Evolutionary conservation across 139 green algal species (phyloP).

Genomic region (Auxenochlorella protothecoides): DNA sequence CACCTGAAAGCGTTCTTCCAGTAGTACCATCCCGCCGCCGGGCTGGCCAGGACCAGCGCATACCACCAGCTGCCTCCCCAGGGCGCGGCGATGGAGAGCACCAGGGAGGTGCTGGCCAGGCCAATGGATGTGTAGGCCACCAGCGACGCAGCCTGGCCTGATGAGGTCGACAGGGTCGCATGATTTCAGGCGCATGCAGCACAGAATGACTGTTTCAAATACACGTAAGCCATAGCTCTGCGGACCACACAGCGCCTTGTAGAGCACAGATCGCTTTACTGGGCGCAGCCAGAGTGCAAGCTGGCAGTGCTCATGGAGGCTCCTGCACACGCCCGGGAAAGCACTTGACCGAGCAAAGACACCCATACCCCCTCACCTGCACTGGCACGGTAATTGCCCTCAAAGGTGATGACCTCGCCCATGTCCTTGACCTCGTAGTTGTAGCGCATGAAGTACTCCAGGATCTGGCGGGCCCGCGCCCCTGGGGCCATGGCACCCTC

Average conservation of each 20-base stretch:
- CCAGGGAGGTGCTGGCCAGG: slow-evolving; percentile 63
- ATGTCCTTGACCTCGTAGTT: slow-evolving; percentile 73
- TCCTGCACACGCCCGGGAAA: background rate
- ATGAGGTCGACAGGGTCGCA: background rate
- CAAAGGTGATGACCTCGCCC: slow-evolving; percentile 82
- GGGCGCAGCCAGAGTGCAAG: too few species aligned
- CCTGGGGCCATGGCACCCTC: slow-evolving; percentile 45
- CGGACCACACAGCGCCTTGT: too few species aligned
- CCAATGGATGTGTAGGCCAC: slow-evolving; percentile 73
- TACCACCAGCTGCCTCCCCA: slow-evolving; percentile 75
- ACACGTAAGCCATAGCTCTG: too few species aligned
- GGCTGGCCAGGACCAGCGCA: slow-evolving; percentile 51
- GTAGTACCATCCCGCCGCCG: slow-evolving; percentile 73
- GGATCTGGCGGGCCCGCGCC: slow-evolving; percentile 51
- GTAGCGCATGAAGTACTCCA: slow-evolving; percentile 67
- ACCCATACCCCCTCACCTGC: slow-evolving; percentile 11
- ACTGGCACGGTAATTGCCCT: slow-evolving; percentile 63
- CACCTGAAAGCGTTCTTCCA: slow-evolving; percentile 35
- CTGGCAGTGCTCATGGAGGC: background rate
- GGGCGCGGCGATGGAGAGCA: slow-evolving; percentile 58
- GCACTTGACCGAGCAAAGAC: too few species aligned
- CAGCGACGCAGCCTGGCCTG: slow-evolving; percentile 67
- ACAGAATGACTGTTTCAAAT: too few species aligned
- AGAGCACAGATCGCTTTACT: too few species aligned
- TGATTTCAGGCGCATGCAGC: background rate